Base-by-base conservation (phyloP, 768 basidiomycete species). In the Sutorius australiensis region DNA sequence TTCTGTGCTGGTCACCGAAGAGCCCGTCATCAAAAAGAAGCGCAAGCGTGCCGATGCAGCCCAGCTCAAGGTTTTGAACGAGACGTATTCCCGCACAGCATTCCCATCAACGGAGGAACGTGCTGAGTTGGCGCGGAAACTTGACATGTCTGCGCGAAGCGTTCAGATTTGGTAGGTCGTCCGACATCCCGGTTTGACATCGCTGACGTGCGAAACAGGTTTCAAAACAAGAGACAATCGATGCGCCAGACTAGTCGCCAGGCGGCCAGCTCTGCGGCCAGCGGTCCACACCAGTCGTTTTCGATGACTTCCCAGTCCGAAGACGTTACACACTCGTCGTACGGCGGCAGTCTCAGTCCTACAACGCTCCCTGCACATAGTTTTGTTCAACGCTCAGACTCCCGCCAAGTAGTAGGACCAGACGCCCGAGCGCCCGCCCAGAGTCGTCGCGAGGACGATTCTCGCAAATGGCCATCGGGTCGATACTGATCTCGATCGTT, bases 81-180 rank as follows among this genome's bases (percentile, higher is more conserved):
- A 87, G 64, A 85, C 83, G 0, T 92, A 90, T 66, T 76, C 74
- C 57, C 81, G 89, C 53, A 92, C 90, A 3, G 89, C 90, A 16
- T 92, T 92, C 62, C 90, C 90, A 19, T 89, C 90, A 13, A 92
- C 90, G 10, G 89, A 91, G 67, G 90, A 92, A 67, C 82, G 90
- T n/a, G 76, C 80, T 34, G 82, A 81, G 31, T 72, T 92, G 45
- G 89, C 90, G 13, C 87, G 83, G 57, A 75, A 80, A 60, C 74
- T 92, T 55, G 88, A 87, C 59, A 92, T 92, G 90, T 83, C 87
- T 43, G 80, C 90, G 37, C 74, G 90, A 57, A 89, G 87, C 58
- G 90, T 92, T 53, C 90, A 92, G 67, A 92, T 92, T 51, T 92
- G 90, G 90, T 90, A 67, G 61, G 75, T 61, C 48, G 19, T 45